Evolutionary conservation across 2,329 filamentous ascomycete species (phyloP).

Genomic region (Ophiosphaerella herpotricha): DNA sequence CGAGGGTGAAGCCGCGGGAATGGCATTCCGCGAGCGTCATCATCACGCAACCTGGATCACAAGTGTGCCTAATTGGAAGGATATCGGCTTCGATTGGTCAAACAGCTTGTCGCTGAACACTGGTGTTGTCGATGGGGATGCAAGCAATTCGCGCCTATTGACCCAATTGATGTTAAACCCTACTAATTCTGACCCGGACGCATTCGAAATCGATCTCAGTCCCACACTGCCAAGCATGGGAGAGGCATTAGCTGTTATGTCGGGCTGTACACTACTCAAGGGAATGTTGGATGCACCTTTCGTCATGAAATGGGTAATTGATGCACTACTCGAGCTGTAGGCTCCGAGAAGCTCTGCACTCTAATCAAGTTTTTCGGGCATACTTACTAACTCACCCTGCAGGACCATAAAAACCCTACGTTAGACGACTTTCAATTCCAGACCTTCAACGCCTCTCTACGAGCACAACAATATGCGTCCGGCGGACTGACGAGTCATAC

Average conservation of each 20-base stretch:
- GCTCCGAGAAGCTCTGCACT: too few relatives aligned
- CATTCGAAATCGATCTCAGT: conserved; percentile 49
- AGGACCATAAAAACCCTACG: conserved; percentile 41
- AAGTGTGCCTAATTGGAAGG: conserved; percentile 48
- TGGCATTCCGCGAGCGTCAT: conserved; percentile 60
- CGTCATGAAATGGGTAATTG: conserved; percentile 46
- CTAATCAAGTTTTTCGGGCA: too few relatives aligned
- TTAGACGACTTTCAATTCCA: conserved; percentile 58
- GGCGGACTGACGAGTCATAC: conserved; percentile 66
- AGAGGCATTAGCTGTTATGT: conserved; percentile 73
- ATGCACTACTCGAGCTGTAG: too few relatives aligned
- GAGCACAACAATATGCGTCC: conserved; percentile 71
- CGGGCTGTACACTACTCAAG: conserved; percentile 68
- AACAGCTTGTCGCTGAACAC: conserved; percentile 50
- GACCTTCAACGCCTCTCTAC: conserved; percentile 66
- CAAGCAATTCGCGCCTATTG: conserved; percentile 51
- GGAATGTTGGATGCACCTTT: conserved; percentile 63
- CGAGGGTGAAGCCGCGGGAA: conserved; percentile 57
- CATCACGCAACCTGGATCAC: conserved; percentile 62
- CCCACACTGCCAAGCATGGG: conserved; percentile 67
- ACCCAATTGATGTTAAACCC: conserved; percentile 50
- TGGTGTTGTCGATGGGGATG: conserved; percentile 50
- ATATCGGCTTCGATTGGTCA: conserved; percentile 51
- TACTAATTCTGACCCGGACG: conserved; percentile 9
- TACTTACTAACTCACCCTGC: neutral